Base-by-base conservation (phyloP, 2,329 filamentous ascomycete species). In the Claviceps sorghi region DNA sequence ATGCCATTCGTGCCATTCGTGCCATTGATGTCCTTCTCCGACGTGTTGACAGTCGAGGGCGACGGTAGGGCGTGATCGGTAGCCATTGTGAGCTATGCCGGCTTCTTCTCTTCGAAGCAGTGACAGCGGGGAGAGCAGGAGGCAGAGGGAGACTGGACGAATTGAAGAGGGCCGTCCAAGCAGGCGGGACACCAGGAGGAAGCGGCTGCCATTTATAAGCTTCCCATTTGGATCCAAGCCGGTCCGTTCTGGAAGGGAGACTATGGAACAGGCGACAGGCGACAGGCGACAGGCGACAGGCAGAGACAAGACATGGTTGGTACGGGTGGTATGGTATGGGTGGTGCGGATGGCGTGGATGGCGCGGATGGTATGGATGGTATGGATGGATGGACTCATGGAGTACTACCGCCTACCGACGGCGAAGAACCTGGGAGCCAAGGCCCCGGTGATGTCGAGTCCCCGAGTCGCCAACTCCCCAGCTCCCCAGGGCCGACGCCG, bases 21-120 rank as follows among this genome's bases (percentile, higher is more conserved):
- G 30, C 48, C 55, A 32, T 53, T 55, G 48, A 38, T 3, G 32
- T 55, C 55, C 53, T 61, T 61, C 41, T 59, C 59, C 47, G 51
- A 29, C 29, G 54, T 40, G 15, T 53, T 19, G 47, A 29, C 36
- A 4, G 43, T 30, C 17, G n/a, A 29, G 30, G 38, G 17, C 22
- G 47, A 36, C 26, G 22, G 32, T 2, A 44, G 42, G 36, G 48
- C 45, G 49, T 56, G 47, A 45, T 55, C 56, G 17, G 51, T 50
- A 19, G 52, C 48, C 55, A 56, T 56, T 51, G 48, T 50, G 40
- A 19, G 9, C 22, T 11, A 15, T 42, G 5, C 13, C 21, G 19
- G 6, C 2, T 17, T 17, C 7, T 40, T n/a, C n/a, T n/a, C n/a
- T n/a, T n/a, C n/a, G n/a, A n/a, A n/a, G n/a, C n/a, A n/a, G n/a